phyloP scores from a whole-genome alignment of 2,329 filamentous ascomycete species.

The Xylaria arbuscula region DNA sequence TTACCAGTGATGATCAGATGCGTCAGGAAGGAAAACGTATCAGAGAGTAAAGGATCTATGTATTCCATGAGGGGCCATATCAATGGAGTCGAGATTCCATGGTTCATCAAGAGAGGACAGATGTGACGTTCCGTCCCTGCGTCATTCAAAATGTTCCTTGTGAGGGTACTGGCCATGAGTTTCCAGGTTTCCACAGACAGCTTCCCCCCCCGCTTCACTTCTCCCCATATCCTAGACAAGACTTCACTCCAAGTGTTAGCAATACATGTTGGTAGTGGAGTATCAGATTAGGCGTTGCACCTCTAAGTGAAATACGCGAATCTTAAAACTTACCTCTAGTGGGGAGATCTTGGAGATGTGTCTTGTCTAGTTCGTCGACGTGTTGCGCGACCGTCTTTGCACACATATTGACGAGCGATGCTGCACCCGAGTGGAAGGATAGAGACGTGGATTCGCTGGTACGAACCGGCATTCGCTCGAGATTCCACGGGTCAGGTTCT shows the following conservation, averaged over 20 bases:
- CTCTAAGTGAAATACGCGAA: neutral
- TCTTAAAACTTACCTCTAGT: slow-evolving; percentile 13
- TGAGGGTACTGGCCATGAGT: slow-evolving; percentile 14
- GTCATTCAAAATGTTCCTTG: neutral
- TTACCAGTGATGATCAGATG: slow-evolving; percentile 43
- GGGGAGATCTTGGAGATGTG: slow-evolving; percentile 27
- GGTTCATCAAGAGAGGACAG: slow-evolving; percentile 14
- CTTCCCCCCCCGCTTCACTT: neutral
- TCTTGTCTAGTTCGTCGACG: slow-evolving; percentile 11
- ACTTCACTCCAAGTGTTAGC: slow-evolving; percentile 19
- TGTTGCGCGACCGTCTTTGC: neutral
- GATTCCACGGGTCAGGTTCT: slow-evolving; percentile 16
- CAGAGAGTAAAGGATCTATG: slow-evolving; percentile 53
- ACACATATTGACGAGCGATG: slow-evolving; percentile 26
- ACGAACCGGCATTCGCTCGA: too few species aligned
- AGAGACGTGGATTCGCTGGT: too few species aligned
- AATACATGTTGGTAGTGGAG: neutral
- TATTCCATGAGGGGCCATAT: slow-evolving; percentile 50
- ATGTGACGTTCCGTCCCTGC: slow-evolving; percentile 7
- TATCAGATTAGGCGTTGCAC: neutral
- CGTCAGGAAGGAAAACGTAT: slow-evolving; percentile 48
- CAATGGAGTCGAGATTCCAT: slow-evolving; percentile 3
- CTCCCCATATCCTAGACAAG: slow-evolving; percentile 18
- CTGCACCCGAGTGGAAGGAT: neutral
- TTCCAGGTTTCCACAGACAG: slow-evolving; percentile 31